Evolutionary conservation across 2,329 filamentous ascomycete genomes (phyloP), one percentile per base, ranked within the genome.

Genomic region (Balansia obtecta): DNA sequence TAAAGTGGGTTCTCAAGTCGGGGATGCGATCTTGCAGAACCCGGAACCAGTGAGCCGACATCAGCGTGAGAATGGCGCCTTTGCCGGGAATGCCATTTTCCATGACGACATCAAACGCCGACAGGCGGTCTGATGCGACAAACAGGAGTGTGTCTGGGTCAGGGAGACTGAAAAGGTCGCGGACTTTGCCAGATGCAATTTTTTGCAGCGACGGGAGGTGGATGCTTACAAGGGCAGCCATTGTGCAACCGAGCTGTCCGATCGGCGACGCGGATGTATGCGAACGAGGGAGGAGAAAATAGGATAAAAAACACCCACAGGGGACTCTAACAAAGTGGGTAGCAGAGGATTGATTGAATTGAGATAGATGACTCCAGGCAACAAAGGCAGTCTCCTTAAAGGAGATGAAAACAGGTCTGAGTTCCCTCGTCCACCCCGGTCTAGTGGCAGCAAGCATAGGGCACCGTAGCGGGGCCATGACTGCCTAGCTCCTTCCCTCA

Each of bases 31-130:
- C 58, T 4, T 67, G 59, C 46, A 75, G 68, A 15, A 76, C 69
- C 38, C 64, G 60, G 65, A 81, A 80, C 77, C 77, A 81, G 59
- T 77, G 72, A 13, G 71, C 61, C 1, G 68, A 71, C 38, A 67
- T 58, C 45, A 65, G 61, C 30, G 71, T 75, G 46, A 79, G 68
- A 48, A 79, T 67, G 52, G 65, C 64, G 56, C 77, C 77, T 69
- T 80, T 80, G 62, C 70, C 62, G 44, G 72, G 70, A 47, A 77
- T 71, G 55, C 72, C 72, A 60, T 93, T 96, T 60, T 79, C 71
- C 75, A 95, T 82, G 59, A 95, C 81, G 59, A 94, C 88, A 76
- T 97, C 91, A 73, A 91, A 97, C 50, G 93, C 93, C 22, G 88
- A 95, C 65, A 96, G 93, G 57, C 93, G 85, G 71, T 96, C 90